These are phyloP conservation scores for Nemania bipapillata DNA, from an alignment of 2,329 filamentous ascomycete genomes.

Conservation along the genomic window DNA sequence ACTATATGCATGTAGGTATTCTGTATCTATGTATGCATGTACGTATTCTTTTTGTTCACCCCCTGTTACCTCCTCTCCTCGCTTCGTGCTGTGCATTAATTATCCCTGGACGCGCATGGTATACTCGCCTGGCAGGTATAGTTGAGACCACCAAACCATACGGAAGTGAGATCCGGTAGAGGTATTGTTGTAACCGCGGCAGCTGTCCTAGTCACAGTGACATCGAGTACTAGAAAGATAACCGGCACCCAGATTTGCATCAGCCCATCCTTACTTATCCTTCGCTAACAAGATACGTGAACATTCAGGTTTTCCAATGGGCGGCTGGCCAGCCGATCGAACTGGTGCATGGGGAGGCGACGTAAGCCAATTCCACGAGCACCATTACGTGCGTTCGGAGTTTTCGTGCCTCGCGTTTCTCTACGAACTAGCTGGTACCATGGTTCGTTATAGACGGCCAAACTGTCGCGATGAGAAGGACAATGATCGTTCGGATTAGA, in stretches of 20 bases:
- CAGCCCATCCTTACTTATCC: constrained; percentile 17
- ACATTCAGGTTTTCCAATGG: constrained; percentile 19
- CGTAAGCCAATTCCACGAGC: constrained; percentile 24
- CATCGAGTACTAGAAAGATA: constrained; percentile 18
- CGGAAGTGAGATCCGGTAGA: constrained; percentile 26
- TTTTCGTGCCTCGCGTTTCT: constrained; percentile 31
- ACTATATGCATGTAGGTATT: too few relatives aligned
- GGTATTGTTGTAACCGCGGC: constrained; percentile 22
- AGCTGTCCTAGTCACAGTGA: constrained; percentile 24
- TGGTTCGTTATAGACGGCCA: constrained; percentile 25
- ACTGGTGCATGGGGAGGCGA: constrained; percentile 25
- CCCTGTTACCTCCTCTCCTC: constrained; percentile 26
- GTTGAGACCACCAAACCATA: constrained; percentile 4
- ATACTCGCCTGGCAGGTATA: constrained; percentile 26
- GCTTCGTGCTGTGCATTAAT: constrained; percentile 29
- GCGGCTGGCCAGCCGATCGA: constrained; percentile 24
- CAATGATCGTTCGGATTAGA: constrained; percentile 17
- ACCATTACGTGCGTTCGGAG: constrained; percentile 36
- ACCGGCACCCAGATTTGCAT: constrained; percentile 19
- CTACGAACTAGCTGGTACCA: constrained; percentile 27
- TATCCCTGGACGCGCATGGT: constrained; percentile 25
- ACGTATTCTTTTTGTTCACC: constrained; percentile 34
- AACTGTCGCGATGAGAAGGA: neutral
- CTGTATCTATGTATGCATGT: too few relatives aligned
- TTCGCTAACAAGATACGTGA: constrained; percentile 23